phyloP scores from a whole-genome alignment of 345 rosid species.

The Kernera saxatilis region DNA sequence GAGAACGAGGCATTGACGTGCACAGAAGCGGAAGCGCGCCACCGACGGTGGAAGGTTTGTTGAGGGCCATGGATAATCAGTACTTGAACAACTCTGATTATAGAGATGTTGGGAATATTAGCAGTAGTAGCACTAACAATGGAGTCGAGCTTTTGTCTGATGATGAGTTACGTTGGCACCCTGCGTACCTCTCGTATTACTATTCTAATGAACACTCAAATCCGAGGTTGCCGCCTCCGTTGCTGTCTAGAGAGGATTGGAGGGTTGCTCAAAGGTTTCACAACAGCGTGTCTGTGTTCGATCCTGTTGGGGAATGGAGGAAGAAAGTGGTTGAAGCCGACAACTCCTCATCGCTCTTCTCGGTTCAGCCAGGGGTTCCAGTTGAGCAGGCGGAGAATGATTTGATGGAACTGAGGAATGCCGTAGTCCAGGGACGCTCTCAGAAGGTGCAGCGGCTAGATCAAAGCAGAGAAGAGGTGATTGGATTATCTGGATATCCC shows the following conservation, averaged over 20 bases:
- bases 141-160: slow-evolving; percentile 47
- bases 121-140: slow-evolving; percentile 7
- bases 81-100: slow-evolving; percentile 39
- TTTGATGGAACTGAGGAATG: slow-evolving; percentile 58
- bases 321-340: slow-evolving; percentile 34
- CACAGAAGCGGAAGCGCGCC: slow-evolving; percentile 92
- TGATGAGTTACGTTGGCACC: slow-evolving; percentile 79
- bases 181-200: slow-evolving; percentile 72
- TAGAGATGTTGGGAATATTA: slow-evolving; percentile 27
- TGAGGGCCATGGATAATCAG: slow-evolving; percentile 64
- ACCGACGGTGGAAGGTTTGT: slow-evolving; percentile 88
- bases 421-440: slow-evolving; percentile 33
- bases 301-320: slow-evolving; percentile 52
- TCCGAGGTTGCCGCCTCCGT: slow-evolving; percentile 84
- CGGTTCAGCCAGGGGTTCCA: slow-evolving; percentile 67
- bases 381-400: slow-evolving; percentile 61
- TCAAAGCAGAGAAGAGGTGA: slow-evolving; percentile 38
- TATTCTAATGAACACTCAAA: slow-evolving; percentile 70
- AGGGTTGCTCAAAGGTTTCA: slow-evolving; percentile 80
- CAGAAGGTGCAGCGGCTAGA: slow-evolving; percentile 46
- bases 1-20: slow-evolving; percentile 47
- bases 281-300: slow-evolving; percentile 46
- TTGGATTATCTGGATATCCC: slow-evolving; percentile 33
- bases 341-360: slow-evolving; percentile 53
- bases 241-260: slow-evolving; percentile 91